Percentiles rank a stretch among this genome's conserved stretches.
phyloP scores from a whole-genome alignment of 352 stramenopile genomes.

The Globisporangium emineosum region DNA sequence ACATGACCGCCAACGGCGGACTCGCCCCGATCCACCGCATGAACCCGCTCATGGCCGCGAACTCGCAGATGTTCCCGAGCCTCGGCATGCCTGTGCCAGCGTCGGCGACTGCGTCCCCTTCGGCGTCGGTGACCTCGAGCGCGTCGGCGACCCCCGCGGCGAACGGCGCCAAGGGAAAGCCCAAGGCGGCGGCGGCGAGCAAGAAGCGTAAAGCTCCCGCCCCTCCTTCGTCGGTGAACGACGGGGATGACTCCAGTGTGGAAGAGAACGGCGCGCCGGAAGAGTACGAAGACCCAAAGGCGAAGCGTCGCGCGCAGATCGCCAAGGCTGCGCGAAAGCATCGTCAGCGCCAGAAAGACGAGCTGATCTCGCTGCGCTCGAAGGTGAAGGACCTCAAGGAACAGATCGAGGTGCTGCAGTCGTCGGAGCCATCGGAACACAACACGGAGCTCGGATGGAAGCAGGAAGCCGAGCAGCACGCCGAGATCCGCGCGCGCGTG shows the following conservation, averaged over 20 bases:
- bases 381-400: constrained; percentile 90
- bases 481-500: constrained; percentile 82
- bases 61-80: constrained; percentile 63
- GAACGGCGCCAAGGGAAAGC: constrained; percentile 40
- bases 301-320: constrained; percentile 84
- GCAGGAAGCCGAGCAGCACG: constrained; percentile 86
- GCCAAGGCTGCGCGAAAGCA: constrained; percentile 87
- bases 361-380: constrained; percentile 76
- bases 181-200: constrained; percentile 39
- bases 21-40: constrained; percentile 73
- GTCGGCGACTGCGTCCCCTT: constrained; percentile 15
- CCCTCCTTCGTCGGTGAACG: constrained; percentile 27
- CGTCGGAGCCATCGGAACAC: constrained; percentile 84
- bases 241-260: constrained; percentile 43
- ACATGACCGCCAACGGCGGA: constrained; percentile 33
- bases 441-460: constrained; percentile 89
- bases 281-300: constrained; percentile 84
- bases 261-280: constrained; percentile 62
- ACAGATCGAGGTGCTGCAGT: constrained; percentile 88
- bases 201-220: constrained; percentile 79
- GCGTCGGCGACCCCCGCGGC: constrained; percentile 18
- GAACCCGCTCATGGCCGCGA: constrained; percentile 64
- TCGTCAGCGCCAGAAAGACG: constrained; percentile 85
- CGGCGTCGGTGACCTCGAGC: constrained; percentile 15
- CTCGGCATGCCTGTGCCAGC: constrained; percentile 26